Evolutionary conservation across 345 rosid species (phyloP), one percentile per base, ranked within the genome.

Genomic region (Lepidium aucheri): DNA sequence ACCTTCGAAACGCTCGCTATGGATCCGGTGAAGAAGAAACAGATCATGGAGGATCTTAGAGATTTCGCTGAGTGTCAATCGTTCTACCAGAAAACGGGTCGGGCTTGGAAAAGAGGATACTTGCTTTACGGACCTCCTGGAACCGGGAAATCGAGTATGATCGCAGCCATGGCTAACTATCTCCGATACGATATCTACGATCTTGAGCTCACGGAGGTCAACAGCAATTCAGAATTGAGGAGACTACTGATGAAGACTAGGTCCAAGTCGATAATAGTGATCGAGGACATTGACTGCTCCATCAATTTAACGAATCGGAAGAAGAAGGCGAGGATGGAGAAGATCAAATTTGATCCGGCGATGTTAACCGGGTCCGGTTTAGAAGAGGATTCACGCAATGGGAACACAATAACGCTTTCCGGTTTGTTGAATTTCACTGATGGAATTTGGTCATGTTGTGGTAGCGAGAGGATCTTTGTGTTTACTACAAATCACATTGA

Each of bases 91-190:
- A 80, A 73, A 57, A 91, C 95, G 2, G 98, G 98, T 14, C 90
- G 90, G 63, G 90, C 98, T 43, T 86, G 96, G 70, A 68, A 68
- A 18, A 58, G 73, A 68, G 73, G 73, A 0, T 68, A 68, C 49
- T 58, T 68, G 59, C 58, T 68, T 2, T 58, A 68, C 41, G 73
- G 73, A 26, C 73, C 73, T 4, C 73, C 73, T 8, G 72, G 72
- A 22, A 67, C 72, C 2, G 72, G 72, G 1, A 67, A 56, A 15
- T 67, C 72, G 10, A 67, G 73, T 13, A 86, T 91, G 96, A 91
- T 91, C 55, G 98, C 98, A 1, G 96, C 98, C 41, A 88, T 91
- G 96, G 98, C 98, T 8, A 91, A 91, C 65, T 78, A 57, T 67
- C 84, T 91, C n/a, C 78, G 87, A 9, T 91, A 91, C 67, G 98